Evolutionary conservation across 2,329 filamentous ascomycete genomes (phyloP).

Genomic region (Arthrobotrys sphaeroides): DNA sequence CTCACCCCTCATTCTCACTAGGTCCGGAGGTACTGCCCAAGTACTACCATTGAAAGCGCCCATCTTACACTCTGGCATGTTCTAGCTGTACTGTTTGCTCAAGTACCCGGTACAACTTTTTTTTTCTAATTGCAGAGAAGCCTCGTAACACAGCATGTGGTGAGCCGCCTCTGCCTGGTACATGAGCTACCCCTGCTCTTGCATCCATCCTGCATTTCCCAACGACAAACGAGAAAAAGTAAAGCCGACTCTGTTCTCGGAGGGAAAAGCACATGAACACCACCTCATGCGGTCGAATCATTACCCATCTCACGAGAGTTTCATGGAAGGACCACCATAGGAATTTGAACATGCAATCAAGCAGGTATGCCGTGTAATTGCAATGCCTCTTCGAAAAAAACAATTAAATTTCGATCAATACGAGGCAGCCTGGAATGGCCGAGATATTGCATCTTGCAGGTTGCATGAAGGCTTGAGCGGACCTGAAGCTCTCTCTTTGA

Average conservation of each 20-base stretch:
- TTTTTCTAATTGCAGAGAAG: not conserved
- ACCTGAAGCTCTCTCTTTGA: not conserved
- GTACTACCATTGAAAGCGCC: not conserved
- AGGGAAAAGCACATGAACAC: constrained; percentile 32
- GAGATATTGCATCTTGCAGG: constrained; percentile 17
- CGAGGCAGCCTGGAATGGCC: constrained; percentile 1
- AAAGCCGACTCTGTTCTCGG: not conserved
- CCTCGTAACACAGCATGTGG: constrained; percentile 39
- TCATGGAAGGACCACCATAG: constrained; percentile 10
- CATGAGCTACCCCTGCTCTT: constrained; percentile 26
- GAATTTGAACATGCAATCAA: constrained; percentile 7
- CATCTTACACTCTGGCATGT: not conserved
- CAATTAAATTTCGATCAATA: constrained; percentile 7
- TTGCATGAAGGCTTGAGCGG: not conserved
- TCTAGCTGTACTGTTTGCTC: not conserved
- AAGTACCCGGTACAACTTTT: constrained; percentile 24
- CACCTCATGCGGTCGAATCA: constrained; percentile 40
- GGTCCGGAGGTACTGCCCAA: not conserved
- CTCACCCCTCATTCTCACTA: not conserved
- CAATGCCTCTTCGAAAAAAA: not conserved
- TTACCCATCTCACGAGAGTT: not conserved
- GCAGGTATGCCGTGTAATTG: constrained; percentile 34
- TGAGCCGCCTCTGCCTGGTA: constrained; percentile 30
- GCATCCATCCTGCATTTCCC: constrained; percentile 10
- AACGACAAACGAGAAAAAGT: constrained; percentile 18